Percentiles rank a stretch among this genome's conserved stretches.
phyloP scores from a whole-genome alignment of 192 early-diverging fungal genomes.

The Mortierella hygrophila region DNA sequence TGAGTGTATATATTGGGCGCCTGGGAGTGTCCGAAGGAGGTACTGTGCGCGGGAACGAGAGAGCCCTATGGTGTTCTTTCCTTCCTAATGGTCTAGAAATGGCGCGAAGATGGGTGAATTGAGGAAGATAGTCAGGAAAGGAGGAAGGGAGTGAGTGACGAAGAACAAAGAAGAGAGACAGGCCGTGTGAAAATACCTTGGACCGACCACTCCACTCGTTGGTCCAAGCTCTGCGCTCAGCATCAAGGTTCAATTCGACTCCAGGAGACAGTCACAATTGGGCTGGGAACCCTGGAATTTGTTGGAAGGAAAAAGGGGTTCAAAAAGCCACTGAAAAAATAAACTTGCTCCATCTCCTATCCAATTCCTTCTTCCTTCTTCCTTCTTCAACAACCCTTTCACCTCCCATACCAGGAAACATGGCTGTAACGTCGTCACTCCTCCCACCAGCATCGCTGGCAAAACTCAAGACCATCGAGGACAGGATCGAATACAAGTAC shows the following conservation, averaged over 20 bases:
- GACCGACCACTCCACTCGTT: not conserved
- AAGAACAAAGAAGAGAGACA: not conserved
- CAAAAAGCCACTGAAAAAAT: not conserved
- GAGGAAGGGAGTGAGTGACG: not conserved
- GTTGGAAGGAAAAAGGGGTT: not conserved
- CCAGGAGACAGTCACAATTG: not conserved
- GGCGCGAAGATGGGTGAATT: not conserved
- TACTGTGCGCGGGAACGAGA: not conserved
- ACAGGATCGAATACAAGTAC: conserved; percentile 51
- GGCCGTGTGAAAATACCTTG: not conserved
- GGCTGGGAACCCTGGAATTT: too few relatives aligned
- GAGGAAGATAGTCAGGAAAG: not conserved
- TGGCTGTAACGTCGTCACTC: conserved; percentile 27
- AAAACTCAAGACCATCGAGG: conserved; percentile 36
- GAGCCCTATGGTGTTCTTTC: not conserved
- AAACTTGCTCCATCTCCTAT: not conserved
- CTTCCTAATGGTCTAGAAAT: not conserved
- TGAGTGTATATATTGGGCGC: not conserved
- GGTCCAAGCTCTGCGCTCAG: not conserved
- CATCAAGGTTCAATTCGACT: too few relatives aligned
- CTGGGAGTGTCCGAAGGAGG: not conserved
- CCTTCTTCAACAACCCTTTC: conserved; percentile 13
- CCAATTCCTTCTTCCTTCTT: not conserved
- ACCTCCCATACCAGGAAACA: not conserved
- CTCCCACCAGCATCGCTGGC: conserved; percentile 24